Evolutionary conservation across 1,139 yeast species (phyloP).

Genomic region (Zygoascus sp.): DNA sequence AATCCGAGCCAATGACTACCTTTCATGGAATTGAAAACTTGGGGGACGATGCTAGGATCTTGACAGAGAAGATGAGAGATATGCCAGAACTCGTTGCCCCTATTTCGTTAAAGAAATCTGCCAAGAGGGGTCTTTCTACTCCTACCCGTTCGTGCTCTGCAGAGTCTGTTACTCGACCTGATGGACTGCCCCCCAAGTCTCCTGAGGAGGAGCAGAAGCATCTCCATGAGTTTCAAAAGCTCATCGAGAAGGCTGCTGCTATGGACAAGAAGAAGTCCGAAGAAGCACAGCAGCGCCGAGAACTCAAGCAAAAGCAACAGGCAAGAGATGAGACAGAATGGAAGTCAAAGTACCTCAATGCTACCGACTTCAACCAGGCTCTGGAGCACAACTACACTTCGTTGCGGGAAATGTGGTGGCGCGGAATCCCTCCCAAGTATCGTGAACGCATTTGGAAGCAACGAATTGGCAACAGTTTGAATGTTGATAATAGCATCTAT

Average conservation of each 20-base stretch:
- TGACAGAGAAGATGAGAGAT: slow-evolving; percentile 40
- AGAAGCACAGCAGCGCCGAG: slow-evolving; percentile 28
- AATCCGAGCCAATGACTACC: slow-evolving; percentile 23
- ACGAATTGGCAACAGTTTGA: slow-evolving; percentile 40
- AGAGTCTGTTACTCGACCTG: slow-evolving; percentile 41
- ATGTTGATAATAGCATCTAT: slow-evolving; percentile 24
- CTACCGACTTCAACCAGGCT: slow-evolving; percentile 32
- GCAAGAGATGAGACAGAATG: slow-evolving; percentile 39
- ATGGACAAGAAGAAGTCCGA: slow-evolving; percentile 31
- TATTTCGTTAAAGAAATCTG: not conserved
- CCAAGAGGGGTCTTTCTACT: not conserved
- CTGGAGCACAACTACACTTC: slow-evolving; percentile 35
- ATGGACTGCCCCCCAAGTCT: slow-evolving; percentile 64
- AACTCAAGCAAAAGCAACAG: slow-evolving; percentile 29
- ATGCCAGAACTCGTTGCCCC: slow-evolving; percentile 12
- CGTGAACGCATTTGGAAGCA: slow-evolving; percentile 52
- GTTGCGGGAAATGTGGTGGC: slow-evolving; percentile 60
- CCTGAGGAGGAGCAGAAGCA: slow-evolving; percentile 52
- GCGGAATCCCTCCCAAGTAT: slow-evolving; percentile 52
- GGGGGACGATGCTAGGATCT: slow-evolving; percentile 46
- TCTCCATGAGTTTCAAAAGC: slow-evolving; percentile 48
- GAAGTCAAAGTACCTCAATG: slow-evolving; percentile 39
- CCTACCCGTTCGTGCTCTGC: slow-evolving; percentile 4
- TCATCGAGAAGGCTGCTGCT: slow-evolving; percentile 45
- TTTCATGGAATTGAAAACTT: slow-evolving; percentile 27